These are phyloP conservation scores for Penicillium digitatum DNA, from an alignment of 2,329 filamentous ascomycete species.

Conservation along the genomic window DNA sequence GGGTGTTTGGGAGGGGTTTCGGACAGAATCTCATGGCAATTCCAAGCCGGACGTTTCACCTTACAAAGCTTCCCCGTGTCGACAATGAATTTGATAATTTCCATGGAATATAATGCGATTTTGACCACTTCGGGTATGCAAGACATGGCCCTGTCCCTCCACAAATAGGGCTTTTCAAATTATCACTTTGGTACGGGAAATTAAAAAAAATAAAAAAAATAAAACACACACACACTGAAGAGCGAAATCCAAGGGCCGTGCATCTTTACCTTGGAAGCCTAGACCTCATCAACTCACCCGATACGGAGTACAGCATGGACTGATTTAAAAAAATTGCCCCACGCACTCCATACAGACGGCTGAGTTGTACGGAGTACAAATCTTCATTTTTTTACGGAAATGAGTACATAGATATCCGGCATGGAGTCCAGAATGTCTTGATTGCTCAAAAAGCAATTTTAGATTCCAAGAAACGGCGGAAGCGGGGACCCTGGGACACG, in stretches of 20 bases:
- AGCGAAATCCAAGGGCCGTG: not conserved
- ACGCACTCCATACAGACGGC: not conserved
- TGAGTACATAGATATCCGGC: not conserved
- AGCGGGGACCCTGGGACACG: not conserved
- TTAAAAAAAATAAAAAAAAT: no score
- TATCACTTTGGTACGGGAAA: not conserved
- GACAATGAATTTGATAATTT: not conserved
- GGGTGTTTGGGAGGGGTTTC: not conserved
- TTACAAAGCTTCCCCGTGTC: conserved; percentile 6
- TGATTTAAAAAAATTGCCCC: not conserved
- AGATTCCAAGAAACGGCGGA: conserved; percentile 1
- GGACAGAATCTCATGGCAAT: not conserved
- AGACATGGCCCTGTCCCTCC: not conserved
- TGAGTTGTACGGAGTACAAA: not conserved
- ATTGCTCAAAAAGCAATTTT: not conserved
- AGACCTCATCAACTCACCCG: not conserved
- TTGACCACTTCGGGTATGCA: not conserved
- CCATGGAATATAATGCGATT: not conserved
- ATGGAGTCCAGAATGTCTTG: not conserved
- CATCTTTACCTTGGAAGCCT: not conserved
- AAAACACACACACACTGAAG: not conserved
- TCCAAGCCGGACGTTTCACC: conserved; percentile 1
- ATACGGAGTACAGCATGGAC: not conserved
- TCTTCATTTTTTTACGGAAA: not conserved
- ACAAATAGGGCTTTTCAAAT: not conserved